Base-by-base conservation (phyloP, 345 rosid species). In the Rhizophora apiculata region DNA sequence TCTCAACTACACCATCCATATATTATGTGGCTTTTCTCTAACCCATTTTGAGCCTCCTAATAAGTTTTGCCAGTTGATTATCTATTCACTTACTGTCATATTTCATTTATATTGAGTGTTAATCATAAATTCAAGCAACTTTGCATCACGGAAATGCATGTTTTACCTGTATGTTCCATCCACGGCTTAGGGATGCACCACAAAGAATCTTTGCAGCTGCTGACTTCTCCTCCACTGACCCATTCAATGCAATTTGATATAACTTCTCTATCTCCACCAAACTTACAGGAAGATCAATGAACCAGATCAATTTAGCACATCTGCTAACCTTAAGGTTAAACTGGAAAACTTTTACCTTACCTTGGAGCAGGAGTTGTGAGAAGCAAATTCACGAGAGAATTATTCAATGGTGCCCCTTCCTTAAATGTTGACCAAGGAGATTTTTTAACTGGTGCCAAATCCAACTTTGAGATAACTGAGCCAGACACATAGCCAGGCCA, bases 161-260 rank as follows among this genome's bases (percentile, higher is more conserved):
- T 56, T 67, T 37, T 63, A 88, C 93, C 93, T 88, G 93, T 76
- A 88, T 81, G 81, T 83, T 85, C 93, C 93, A 88, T 73, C 93
- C 93, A 65, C 46, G 72, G 57, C 74, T 80, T 20, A 88, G 82
- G 51, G 93, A 82, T 74, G 90, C 87, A 67, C 93, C 87, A 43
- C 93, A 88, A 19, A 88, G 74, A 82, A 88, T 83, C 71, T 77
- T 84, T 56, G 88, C 88, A 56, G 93, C 93, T 24, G 79, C 85
- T 22, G 83, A 65, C 72, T 69, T 82, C 79, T 88, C 90, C 64
- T 83, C 87, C 0, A 13, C 77, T 32, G 84, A 74, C 57, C 93
- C 93, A 73, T 67, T 80, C 58, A 88, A 69, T 63, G 93, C 88
- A 68, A 84, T 77, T 73, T 83, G 78, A 77, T 80, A 83, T 67